Base-by-base conservation (phyloP, 371 early-diverging fungal genomes). In the Racocetra persica region DNA sequence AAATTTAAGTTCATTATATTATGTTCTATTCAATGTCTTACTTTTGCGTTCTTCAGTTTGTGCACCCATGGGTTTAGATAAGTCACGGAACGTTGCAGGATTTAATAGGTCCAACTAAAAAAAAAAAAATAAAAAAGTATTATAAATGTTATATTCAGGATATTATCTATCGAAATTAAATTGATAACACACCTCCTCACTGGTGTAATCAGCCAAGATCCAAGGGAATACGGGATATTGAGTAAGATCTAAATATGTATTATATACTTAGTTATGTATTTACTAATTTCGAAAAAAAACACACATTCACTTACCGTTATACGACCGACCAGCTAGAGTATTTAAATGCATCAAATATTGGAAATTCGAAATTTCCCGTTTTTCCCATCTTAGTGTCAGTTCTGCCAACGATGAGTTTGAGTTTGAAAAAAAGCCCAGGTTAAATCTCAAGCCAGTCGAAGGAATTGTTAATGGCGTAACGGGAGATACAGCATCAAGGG, bases 331-430 rank as follows among this genome's bases (percentile, higher is more conserved):
- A 49, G 95, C 93, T 75, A 95, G 88, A 0, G 94, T 94, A 83
- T 96, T 96, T 24, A 96, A 86, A 75, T 93, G 91, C 94, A 96
- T 95, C 32, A 96, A 81, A 75, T 96, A 96, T 83, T 94, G 95
- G 82, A 94, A 96, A 82, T 95, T 96, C 49, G 92, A 91, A 18
- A 96, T 93, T 82, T 95, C 94, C 24, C 92, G 88, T 32, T 87
- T 87, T 62, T 90, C 89, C 97, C 97, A 96, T 60, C 89, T 86
- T 63, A 87, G 86, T 0, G 94, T 93, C 71, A 95, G 83, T 51
- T 92, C 93, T 6, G 86, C 86, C 32, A 94, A 84, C 1, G 92
- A 91, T 3, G 93, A 91, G 45, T 45, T 45, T 45, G 45, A 41
- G 11, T 89, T 91, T 7, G 92, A 92, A 82, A 92, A 92, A n/a